These are phyloP conservation scores for Epicoccum nigrum DNA, from an alignment of 2,329 filamentous ascomycete species.

Conservation along the genomic window DNA sequence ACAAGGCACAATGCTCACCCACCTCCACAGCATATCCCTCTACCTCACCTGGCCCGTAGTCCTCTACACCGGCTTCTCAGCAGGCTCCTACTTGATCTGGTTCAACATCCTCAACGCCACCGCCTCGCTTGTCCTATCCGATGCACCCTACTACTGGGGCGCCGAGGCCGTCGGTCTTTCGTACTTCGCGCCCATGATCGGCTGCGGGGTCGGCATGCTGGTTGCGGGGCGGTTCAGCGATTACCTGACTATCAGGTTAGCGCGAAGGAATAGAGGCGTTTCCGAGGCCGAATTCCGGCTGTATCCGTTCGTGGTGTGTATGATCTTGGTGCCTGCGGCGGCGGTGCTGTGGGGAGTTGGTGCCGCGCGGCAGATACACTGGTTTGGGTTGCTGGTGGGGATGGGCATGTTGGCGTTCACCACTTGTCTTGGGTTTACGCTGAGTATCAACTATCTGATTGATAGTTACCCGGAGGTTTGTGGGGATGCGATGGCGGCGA, in stretches of 20 bases:
- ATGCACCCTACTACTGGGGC: constrained; percentile 29
- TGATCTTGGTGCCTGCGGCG: constrained; percentile 52
- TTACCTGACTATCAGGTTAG: constrained; percentile 37
- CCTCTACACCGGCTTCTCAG: constrained; percentile 34
- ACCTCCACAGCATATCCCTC: constrained; percentile 27
- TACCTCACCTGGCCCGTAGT: constrained; percentile 48
- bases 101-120: constrained; percentile 41
- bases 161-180: constrained; percentile 31
- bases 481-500: constrained; percentile 58
- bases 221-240: constrained; percentile 31
- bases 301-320: constrained; percentile 48
- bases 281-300: constrained; percentile 51
- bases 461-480: constrained; percentile 57
- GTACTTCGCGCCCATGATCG: constrained; percentile 32
- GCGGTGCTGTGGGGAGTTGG: constrained; percentile 60
- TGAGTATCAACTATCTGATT: constrained; percentile 56
- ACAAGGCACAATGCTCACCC: constrained; percentile 26
- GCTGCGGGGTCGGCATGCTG: constrained; percentile 25
- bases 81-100: constrained; percentile 35
- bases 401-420: constrained; percentile 48
- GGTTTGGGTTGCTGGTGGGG: constrained; percentile 57
- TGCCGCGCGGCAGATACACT: constrained; percentile 56
- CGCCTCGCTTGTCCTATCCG: constrained; percentile 32
- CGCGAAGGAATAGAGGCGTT: constrained; percentile 48
- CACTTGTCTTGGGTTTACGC: constrained; percentile 48